Evolutionary conservation across 106 monocot species (phyloP), one percentile per base, ranked within the genome.

Genomic region (Dendrobium huoshanense): DNA sequence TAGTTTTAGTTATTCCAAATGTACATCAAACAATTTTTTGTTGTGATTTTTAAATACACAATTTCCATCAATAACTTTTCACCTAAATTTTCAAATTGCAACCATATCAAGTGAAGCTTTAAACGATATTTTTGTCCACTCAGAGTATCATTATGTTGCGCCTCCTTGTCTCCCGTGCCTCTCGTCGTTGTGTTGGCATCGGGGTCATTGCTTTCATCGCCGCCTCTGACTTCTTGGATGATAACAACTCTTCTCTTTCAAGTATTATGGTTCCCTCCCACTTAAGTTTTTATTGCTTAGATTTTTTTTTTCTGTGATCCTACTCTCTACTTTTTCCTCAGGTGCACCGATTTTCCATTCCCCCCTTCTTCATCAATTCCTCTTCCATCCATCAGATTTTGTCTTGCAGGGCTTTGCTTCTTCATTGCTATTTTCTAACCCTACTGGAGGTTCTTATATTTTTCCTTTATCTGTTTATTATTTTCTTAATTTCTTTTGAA

Each of bases 301-400:
- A 65, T 33, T 13, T 77, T 67, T 3, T 42, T 15, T 54, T 20
- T 55, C 49, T 37, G 3, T 37, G 37, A 37, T 37, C 43, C 13
- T 4, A 13, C 6, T 59, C n/a, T n/a, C 4, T 42, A 25, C 17
- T 7, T 29, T 59, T 16, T 61, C 59, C 13, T 56, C 43, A 78
- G 83, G 79, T 40, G 15, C 73, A 7, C 61, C 56, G 15, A 24
- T 84, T 54, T 81, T 82, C 43, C 7, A 77, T 10, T 82, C 87
- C 15, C n/a, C 75, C 51, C 79, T 86, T n/a, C 77, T 84, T 20
- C 86, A 41, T 40, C 56, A 64, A 8, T 51, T 79, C 61, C 77
- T 87, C 16, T 58, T 47, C 6, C 67, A 47, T 25, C 41, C 55
- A 0, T 55, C 37, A 55, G 79, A 75, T 20, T 33, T 70, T 4